These are phyloP conservation scores for Prunus mume DNA, from an alignment of 306 rosid genomes.

Conservation along the genomic window DNA sequence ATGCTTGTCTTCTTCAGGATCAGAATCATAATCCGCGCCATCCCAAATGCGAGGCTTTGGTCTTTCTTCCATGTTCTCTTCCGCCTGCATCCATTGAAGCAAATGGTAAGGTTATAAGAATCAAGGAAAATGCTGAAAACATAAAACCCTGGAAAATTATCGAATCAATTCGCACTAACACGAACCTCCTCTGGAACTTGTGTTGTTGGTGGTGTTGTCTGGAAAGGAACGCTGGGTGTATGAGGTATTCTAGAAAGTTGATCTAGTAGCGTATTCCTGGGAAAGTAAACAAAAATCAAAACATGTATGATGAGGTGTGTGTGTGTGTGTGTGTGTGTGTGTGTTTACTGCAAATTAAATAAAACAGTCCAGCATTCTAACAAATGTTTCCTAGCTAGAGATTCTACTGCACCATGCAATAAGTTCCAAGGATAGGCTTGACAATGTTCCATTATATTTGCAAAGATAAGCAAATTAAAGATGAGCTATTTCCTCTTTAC, in stretches of 20 bases:
- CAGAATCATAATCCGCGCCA: constrained; percentile 80
- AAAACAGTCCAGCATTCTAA: neutral
- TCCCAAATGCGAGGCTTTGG: constrained; percentile 79
- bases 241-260: constrained; percentile 74
- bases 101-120: constrained; percentile 18
- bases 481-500: neutral
- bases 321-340: neutral
- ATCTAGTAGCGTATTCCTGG: constrained; percentile 58
- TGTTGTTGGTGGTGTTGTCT: constrained; percentile 52
- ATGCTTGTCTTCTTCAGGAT: constrained; percentile 47
- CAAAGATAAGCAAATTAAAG: neutral
- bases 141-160: neutral
- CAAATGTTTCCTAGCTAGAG: neutral
- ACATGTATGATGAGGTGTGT: neutral
- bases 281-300: neutral
- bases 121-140: constrained; percentile 10
- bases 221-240: constrained; percentile 84
- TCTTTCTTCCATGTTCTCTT: constrained; percentile 68
- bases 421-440: neutral
- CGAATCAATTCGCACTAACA: constrained; percentile 2
- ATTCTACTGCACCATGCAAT: neutral
- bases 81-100: constrained; percentile 45
- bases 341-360: neutral
- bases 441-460: neutral
- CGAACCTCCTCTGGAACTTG: constrained; percentile 76